phyloP scores from a whole-genome alignment of 805 yeast species.

The Pichia membranifaciens region DNA sequence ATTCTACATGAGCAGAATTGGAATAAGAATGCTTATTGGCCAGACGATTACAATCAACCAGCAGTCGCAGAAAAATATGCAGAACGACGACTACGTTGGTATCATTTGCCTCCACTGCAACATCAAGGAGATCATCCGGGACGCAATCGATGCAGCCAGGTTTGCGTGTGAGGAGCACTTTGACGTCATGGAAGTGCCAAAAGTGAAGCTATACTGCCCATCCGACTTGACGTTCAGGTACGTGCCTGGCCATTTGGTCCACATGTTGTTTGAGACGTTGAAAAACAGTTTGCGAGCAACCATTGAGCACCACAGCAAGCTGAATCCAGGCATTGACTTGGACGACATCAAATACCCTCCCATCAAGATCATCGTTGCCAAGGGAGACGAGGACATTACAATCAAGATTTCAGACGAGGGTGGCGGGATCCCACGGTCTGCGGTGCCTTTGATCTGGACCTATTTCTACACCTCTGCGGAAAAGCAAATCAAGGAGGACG shows the following conservation, averaged over 20 bases:
- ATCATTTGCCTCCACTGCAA: constrained; percentile 82
- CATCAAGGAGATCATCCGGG: constrained; percentile 75
- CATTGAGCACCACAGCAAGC: constrained; percentile 68
- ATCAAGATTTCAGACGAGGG: constrained; percentile 90
- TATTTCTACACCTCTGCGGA: constrained; percentile 85
- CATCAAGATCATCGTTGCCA: constrained; percentile 78
- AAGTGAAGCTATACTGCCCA: constrained; percentile 72
- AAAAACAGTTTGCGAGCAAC: constrained; percentile 87
- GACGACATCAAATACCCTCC: constrained; percentile 75
- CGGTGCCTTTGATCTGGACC: constrained; percentile 83
- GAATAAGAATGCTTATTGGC: constrained; percentile 91
- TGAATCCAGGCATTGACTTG: constrained; percentile 41
- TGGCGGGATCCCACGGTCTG: constrained; percentile 85
- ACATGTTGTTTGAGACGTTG: constrained; percentile 83
- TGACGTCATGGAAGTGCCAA: constrained; percentile 80
- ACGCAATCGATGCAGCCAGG: constrained; percentile 85
- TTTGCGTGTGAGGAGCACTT: constrained; percentile 89
- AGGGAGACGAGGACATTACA: constrained; percentile 87
- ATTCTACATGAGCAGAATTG: constrained; percentile 85
- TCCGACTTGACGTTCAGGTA: constrained; percentile 78
- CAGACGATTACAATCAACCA: constrained; percentile 72
- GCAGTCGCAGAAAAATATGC: constrained; percentile 34
- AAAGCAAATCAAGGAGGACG: constrained; percentile 44
- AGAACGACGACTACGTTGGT: constrained; percentile 69
- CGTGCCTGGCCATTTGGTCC: constrained; percentile 89